Base-by-base conservation (phyloP, 1,284 basidiomycete species). In the Takashimella tepidaria region DNA sequence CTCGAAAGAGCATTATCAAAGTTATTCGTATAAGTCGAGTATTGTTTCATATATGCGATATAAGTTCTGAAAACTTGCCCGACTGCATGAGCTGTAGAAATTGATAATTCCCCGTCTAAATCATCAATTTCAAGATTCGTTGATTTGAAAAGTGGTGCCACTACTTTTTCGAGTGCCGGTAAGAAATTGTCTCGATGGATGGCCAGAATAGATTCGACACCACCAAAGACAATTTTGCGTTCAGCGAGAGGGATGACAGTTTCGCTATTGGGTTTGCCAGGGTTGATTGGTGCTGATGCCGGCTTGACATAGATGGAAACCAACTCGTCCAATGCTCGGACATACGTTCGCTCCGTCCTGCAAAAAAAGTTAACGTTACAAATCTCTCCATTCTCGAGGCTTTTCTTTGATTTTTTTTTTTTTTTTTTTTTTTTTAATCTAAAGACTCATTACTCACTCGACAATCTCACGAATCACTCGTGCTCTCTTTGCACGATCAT, bases 41-140 rank as follows among this genome's bases (percentile, higher is more conserved):
- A 97, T 86, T 97, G 92, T 77, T 82, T 90, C 89, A 97, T 90
- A 79, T 95, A 95, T 6, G 92, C 90, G 41, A 90, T 89, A 73
- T 97, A 92, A 47, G 85, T 88, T 57, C 87, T 79, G 75, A 98
- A 99, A 41, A 89, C 92, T 57, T 87, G 83, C 5, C 91, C 93
- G 31, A 98, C 86, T 24, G 83, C 82, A 58, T 84, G 88, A 0
- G 90, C 91, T 8, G 89, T 87, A 21, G 78, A 79, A 41, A 85
- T 77, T 0, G 91, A 92, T 40, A 88, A 69, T 52, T 83, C 81
- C 0, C 89, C 89, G 57, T 89, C 84, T 22, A 79, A 76, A 64
- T 92, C 88, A 16, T 81, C 77, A 45, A 80, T 79, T 8, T 37
- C 31, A 8, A 37, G 31, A 8, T 37, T 37, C 10, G 31, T 8